Evolutionary conservation across 257 asterid genomes (phyloP), one percentile per base, ranked within the genome.

Genomic region (Misopates orontium): DNA sequence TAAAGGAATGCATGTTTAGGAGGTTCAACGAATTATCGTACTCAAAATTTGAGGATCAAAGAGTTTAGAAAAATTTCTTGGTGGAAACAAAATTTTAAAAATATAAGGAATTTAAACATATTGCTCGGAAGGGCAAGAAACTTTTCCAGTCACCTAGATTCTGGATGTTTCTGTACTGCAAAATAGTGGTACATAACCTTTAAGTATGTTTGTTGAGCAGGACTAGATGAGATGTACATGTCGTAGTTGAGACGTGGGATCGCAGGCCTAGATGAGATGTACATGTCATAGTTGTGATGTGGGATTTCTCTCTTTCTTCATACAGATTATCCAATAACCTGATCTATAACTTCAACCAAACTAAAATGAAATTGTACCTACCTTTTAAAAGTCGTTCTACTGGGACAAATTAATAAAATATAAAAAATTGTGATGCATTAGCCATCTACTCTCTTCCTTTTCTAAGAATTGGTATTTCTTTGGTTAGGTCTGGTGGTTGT

Each of bases 401-500:
- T 45, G 4, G 28, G 19, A 55, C 25, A 64, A 64, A 57, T n/a
- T 17, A 36, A 21, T 45, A 15, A 55, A 58, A 48, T 44, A 3
- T 8, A 3, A 60, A 19, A 39, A 7, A 14, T 17, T 42, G 2
- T 44, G 22, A n/a, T 8, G 4, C 14, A 5, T 22, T 15, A 17
- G 40, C 6, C 10, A 7, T 3, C 10, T 21, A 19, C 44, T 20
- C 18, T 60, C 36, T 16, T 49, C 55, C 10, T n/a, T 58, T 10
- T 18, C 42, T 58, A 36, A 58, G 67, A 66, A 28, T 62, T 64
- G 16, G 24, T n/a, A 60, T 21, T 53, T 64, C 17, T 49, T 72
- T 78, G 57, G 31, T 70, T 54, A 94, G 99, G 99, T 44, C 76
- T 94, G 76, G 83, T 80, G 60, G 96, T 94, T 63, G 70, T 94